Evolutionary conservation across 805 yeast genomes (phyloP).

Genomic region (Yarrowia sp.): DNA sequence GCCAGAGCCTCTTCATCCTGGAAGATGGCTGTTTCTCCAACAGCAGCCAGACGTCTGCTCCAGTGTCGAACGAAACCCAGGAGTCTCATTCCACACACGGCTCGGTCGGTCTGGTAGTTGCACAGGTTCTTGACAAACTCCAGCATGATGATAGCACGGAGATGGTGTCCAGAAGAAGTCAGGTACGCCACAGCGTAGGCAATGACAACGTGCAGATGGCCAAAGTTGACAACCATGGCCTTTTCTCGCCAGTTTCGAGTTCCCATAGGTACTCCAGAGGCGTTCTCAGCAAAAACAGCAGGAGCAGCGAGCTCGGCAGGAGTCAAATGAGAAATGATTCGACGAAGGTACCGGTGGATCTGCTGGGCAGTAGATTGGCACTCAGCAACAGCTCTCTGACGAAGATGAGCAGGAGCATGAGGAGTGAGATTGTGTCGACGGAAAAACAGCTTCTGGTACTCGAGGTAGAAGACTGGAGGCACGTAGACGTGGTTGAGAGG

Average conservation of each 20-base stretch:
- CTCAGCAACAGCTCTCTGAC: constrained; percentile 21
- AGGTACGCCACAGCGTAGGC: constrained; percentile 27
- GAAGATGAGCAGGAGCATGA: constrained; percentile 27
- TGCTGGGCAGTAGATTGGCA: constrained; percentile 2
- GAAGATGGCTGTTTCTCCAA: constrained; percentile 4
- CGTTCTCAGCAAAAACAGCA: constrained; percentile 2
- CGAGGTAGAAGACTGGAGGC: constrained; percentile 9
- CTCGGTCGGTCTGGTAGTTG: neutral
- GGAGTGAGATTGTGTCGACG: constrained; percentile 29
- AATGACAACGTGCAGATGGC: constrained; percentile 26
- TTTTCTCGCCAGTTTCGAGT: constrained; percentile 18
- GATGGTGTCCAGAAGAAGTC: constrained; percentile 26
- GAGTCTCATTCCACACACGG: constrained; percentile 26
- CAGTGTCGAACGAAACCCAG: constrained; percentile 28
- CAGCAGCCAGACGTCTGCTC: neutral
- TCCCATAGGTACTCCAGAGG: constrained; percentile 22
- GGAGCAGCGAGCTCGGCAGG: constrained; percentile 17
- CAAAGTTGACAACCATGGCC: constrained; percentile 25
- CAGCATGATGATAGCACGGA: constrained; percentile 28
- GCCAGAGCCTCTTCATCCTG: constrained; percentile 30
- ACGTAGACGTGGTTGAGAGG: constrained; percentile 23
- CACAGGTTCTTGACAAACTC: constrained; percentile 21
- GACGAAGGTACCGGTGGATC: neutral
- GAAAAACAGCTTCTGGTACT: constrained; percentile 3
- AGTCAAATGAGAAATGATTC: constrained; percentile 8